A percentile compares a stretch with the other conserved stretches of the same genome.
Conservation (phyloP, 257 asterid species). For the Solanum sparsipilum region DNA sequence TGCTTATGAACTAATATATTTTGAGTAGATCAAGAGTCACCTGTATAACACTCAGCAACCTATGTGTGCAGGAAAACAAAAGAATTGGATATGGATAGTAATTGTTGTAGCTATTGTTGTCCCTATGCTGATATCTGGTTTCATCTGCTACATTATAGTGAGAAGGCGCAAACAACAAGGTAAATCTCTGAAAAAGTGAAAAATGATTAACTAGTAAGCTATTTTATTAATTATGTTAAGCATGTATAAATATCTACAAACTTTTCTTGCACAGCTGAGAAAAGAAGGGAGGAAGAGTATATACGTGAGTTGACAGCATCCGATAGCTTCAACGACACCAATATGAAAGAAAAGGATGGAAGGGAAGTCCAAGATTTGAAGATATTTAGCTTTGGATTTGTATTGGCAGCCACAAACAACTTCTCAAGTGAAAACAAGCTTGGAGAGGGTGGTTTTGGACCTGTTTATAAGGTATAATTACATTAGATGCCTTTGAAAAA, state of each 20-base stretch:
- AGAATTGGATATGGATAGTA: slow-evolving; percentile 7
- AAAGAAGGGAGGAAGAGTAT: slow-evolving; percentile 12
- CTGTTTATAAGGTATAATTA: slow-evolving; percentile 18
- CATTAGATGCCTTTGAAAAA: not conserved
- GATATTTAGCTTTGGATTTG: slow-evolving; percentile 27
- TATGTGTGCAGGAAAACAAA: not conserved
- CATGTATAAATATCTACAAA: not conserved
- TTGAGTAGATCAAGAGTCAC: not conserved
- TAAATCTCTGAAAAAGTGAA: not conserved
- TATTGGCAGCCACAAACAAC: slow-evolving; percentile 36
- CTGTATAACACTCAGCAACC: not conserved
- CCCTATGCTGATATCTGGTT: not conserved
- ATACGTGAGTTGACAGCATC: slow-evolving; percentile 5
- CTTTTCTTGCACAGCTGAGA: slow-evolving; percentile 5
- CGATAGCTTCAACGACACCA: slow-evolving; percentile 1
- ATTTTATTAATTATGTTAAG: not conserved
- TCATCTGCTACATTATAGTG: not conserved
- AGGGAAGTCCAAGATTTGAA: slow-evolving; percentile 33
- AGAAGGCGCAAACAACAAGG: slow-evolving; percentile 6
- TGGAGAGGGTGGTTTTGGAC: slow-evolving; percentile 65
- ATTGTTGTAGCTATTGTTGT: not conserved
- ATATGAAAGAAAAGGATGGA: slow-evolving; percentile 16
- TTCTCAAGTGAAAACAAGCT: slow-evolving; percentile 34
- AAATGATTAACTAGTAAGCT: not conserved
- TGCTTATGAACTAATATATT: not conserved